Conservation (phyloP, 768 basidiomycete species). For the Boletellus emodensis region DNA sequence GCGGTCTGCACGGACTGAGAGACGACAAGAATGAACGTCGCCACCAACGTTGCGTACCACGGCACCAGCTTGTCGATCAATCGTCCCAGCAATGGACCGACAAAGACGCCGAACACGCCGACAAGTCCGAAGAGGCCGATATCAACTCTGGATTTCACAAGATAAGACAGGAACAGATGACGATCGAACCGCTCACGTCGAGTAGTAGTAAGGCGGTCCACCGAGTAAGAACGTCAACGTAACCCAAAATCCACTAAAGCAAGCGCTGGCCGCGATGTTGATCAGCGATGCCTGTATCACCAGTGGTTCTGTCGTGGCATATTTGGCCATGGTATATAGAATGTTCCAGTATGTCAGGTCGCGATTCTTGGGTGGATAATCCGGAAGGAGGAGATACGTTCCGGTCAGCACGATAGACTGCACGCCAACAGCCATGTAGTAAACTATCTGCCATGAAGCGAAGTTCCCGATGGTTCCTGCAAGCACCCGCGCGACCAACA, state of each 20-base stretch:
- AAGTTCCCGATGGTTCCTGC: constrained; percentile 75
- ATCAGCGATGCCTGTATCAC: constrained; percentile 67
- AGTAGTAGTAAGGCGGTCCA: constrained; percentile 70
- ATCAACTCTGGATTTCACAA: constrained; percentile 33
- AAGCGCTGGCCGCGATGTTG: constrained; percentile 56
- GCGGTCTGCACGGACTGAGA: constrained; percentile 64
- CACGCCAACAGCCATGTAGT: constrained; percentile 72
- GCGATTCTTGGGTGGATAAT: constrained; percentile 75
- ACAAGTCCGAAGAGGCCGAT: constrained; percentile 76
- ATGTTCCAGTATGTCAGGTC: constrained; percentile 65
- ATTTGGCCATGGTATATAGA: constrained; percentile 73
- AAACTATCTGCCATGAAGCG: constrained; percentile 67
- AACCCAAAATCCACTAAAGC: constrained; percentile 63
- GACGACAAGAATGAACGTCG: constrained; percentile 41
- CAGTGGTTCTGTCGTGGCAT: constrained; percentile 71
- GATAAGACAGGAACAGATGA: neutral
- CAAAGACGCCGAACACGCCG: constrained; percentile 65
- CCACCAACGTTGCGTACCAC: constrained; percentile 71
- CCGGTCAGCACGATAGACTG: constrained; percentile 57
- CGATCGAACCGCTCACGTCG: constrained; percentile 43
- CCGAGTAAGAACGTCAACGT: constrained; percentile 80
- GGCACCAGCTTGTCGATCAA: constrained; percentile 67
- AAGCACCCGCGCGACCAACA: constrained; percentile 71
- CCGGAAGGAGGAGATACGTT: constrained; percentile 67
- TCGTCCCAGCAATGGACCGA: constrained; percentile 67